A percentile compares a stretch with the other conserved stretches of the same genome.
Conservation (phyloP, 257 asterid species). For the Fraxinus excelsior region DNA sequence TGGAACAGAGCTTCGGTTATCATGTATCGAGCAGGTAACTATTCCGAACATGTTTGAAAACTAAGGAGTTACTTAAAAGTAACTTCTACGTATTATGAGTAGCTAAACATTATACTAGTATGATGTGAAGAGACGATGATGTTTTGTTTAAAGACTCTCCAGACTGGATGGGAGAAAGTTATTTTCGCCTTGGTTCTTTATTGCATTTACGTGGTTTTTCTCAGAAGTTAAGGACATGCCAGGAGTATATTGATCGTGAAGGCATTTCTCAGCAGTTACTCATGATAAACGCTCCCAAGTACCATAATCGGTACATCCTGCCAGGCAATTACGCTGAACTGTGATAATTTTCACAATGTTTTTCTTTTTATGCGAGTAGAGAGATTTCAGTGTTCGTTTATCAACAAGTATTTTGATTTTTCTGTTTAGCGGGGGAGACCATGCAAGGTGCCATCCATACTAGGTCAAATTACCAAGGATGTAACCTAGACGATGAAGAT, state of each 20-base stretch:
- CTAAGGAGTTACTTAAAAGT: background rate
- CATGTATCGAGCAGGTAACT: slow-evolving; percentile 67
- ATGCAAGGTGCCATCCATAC: slow-evolving; percentile 49
- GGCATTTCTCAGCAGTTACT: slow-evolving; percentile 50
- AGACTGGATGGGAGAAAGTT: no score
- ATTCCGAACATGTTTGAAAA: background rate
- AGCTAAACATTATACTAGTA: no score
- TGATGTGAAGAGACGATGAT: no score
- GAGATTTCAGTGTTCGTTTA: no score
- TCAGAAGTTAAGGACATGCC: slow-evolving; percentile 49
- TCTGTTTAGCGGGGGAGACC: slow-evolving; percentile 71
- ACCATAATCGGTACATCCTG: slow-evolving; percentile 49
- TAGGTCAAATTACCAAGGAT: slow-evolving; percentile 64
- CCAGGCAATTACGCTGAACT: slow-evolving; percentile 46
- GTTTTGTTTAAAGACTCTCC: no score
- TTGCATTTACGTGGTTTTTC: slow-evolving; percentile 7
- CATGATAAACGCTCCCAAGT: slow-evolving; percentile 44
- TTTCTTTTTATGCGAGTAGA: background rate
- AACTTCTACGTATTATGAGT: no score
- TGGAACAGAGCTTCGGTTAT: slow-evolving; percentile 45
- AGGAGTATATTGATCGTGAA: slow-evolving; percentile 37
- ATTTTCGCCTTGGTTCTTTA: background rate
- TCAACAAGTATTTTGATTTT: background rate
- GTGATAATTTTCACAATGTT: background rate
- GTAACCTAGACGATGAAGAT: slow-evolving; percentile 70